Evolutionary conservation across 139 green algal genomes (phyloP), one percentile per base, ranked within the genome.

Genomic region (Trebouxia sp.): DNA sequence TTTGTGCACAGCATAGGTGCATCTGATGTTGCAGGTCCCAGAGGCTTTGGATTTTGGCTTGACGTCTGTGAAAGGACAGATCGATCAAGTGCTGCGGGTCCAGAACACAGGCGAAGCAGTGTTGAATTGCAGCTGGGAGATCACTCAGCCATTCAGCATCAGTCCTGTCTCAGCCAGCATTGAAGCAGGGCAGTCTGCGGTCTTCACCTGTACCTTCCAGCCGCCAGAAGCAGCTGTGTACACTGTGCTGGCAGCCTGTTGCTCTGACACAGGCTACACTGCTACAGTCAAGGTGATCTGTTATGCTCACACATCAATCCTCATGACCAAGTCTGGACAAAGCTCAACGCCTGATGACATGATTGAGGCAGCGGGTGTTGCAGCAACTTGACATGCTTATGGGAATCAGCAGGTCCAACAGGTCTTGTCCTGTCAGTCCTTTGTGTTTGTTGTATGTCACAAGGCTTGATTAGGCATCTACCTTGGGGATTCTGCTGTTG

Each of bases 191-290:
- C 62, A 90, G 65, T 62, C 70, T 1, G 24, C 66, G 9, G 32
- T 1, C 2, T 91, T 89, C 35, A 8, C 11, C 5, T 72, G 62
- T 24, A 35, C 45, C 14, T 94, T 94, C 75, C 76, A 81, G 41
- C 90, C 90, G 28, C 39, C 70, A 5, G 90, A 94, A 51, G 90
- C 90, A 6, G 86, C 86, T 56, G 90, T 88, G n/a, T 92, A 87
- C 55, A 66, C 65, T 4, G 87, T 62, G 15, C 39, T 51, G 28
- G 89, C 88, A 42, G 79, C 85, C 7, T 92, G 88, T 69, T 55
- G 67, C 43, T 37, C 91, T 58, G 86, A 89, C 76, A 87, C 83
- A 70, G 89, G 85, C 5, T 80, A 76, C 5, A 84, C 45, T 15
- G 65, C 78, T 30, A 80, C 84, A 5, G 50, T 87, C 39, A 81